Evolutionary conservation across 345 rosid species (phyloP).

Genomic region (Hibiscus mutabilis): DNA sequence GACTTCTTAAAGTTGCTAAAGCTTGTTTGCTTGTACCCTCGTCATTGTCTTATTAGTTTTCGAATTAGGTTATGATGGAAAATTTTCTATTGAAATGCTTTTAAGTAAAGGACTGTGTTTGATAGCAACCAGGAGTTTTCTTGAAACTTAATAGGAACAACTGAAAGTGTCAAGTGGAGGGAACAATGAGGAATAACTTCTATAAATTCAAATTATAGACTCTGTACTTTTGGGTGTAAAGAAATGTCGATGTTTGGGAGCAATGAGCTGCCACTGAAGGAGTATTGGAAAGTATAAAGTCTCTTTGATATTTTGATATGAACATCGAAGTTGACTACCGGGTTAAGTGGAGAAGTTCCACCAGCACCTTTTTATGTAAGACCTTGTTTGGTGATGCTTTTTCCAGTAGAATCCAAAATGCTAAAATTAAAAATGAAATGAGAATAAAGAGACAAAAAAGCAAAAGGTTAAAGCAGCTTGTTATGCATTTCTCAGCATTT

Average conservation of each 20-base stretch:
- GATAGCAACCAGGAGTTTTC: neutral
- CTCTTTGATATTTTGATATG: neutral
- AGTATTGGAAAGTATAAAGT: neutral
- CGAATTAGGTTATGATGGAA: neutral
- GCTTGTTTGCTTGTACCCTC: neutral
- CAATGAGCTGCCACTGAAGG: neutral
- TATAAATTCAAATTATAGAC: neutral
- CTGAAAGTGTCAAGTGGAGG: neutral
- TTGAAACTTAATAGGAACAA: neutral
- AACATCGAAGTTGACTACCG: neutral
- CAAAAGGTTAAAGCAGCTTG: neutral
- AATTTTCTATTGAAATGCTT: neutral
- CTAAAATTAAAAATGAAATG: neutral
- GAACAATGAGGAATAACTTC: neutral
- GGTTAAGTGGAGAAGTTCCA: neutral
- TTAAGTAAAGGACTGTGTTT: neutral
- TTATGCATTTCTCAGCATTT: conserved; percentile 1
- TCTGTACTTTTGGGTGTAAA: neutral
- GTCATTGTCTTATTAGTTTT: neutral
- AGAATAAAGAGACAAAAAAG: neutral
- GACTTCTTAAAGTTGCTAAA: too few relatives aligned
- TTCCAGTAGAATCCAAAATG: neutral
- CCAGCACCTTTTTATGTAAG: neutral
- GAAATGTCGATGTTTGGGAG: neutral
- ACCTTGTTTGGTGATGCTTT: neutral